Conservation (phyloP, 805 yeast species). For the Candida insectalens region DNA sequence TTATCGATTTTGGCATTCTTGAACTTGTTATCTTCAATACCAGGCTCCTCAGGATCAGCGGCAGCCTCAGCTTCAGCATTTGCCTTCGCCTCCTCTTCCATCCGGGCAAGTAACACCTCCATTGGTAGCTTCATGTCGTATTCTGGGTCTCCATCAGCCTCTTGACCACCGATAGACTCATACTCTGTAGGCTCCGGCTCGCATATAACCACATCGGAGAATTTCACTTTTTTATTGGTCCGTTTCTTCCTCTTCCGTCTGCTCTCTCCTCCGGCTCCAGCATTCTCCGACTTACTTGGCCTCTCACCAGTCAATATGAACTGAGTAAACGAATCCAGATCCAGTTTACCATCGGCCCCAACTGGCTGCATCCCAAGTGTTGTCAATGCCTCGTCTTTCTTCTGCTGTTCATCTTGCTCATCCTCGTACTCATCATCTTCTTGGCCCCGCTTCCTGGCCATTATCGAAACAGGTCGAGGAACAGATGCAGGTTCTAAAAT, state of each 20-base stretch:
- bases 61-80: not conserved
- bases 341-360: slow-evolving; percentile 34
- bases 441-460: slow-evolving; percentile 46
- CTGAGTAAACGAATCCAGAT: slow-evolving; percentile 78
- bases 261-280: not conserved
- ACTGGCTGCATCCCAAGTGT: not conserved
- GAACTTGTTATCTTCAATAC: slow-evolving; percentile 13
- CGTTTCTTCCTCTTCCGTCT: slow-evolving; percentile 15
- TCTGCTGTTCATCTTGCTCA: slow-evolving; percentile 14
- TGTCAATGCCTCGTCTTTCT: slow-evolving; percentile 6
- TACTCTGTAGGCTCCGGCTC: slow-evolving; percentile 19
- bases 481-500: slow-evolving; percentile 51
- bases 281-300: slow-evolving; percentile 31
- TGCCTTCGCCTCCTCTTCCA: slow-evolving; percentile 21
- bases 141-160: slow-evolving; percentile 4
- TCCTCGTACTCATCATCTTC: slow-evolving; percentile 30
- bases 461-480: slow-evolving; percentile 73
- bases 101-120: slow-evolving; percentile 55
- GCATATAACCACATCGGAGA: slow-evolving; percentile 52
- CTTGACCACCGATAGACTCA: slow-evolving; percentile 1
- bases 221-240: slow-evolving; percentile 54
- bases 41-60: not conserved
- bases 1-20: slow-evolving; percentile 62
- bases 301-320: slow-evolving; percentile 75
- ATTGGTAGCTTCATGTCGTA: slow-evolving; percentile 63